Evolutionary conservation across 345 rosid genomes (phyloP), one percentile per base, ranked within the genome.

Genomic region (Odontarrhena argentea): DNA sequence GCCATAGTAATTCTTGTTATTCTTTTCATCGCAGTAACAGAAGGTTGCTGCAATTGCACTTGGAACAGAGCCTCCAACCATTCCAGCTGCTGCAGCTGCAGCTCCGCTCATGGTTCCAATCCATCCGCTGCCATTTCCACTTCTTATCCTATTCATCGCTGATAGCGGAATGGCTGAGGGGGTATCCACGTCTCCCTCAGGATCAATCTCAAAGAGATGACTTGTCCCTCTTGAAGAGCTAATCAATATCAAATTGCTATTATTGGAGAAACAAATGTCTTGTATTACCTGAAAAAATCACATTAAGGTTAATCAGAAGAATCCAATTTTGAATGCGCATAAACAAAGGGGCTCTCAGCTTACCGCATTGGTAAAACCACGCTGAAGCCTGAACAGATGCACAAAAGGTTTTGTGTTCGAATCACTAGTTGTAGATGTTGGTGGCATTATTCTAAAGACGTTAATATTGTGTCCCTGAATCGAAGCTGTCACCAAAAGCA

Each of bases 311-410:
- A 62, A 41, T 38, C 3, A 13, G 41, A 56, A 9, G 57, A 32
- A 22, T 42, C 50, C 40, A 10, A 42, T 8, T 9, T 40, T 47
- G 40, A 50, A 63, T 15, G 41, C 0, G 40, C 32, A 12, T 22
- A 57, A 22, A 30, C 22, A 45, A 71, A 48, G 47, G 47, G 25
- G 32, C 38, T 64, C 38, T 56, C n/a, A n/a, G 59, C 65, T 81
- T 86, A 90, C 99, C 14, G 97, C 99, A 78, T 90, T 85, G 25
- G 97, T 94, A 9, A 94, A 77, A 75, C 99, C 99, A 65, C 99
- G 97, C 61, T 91, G 97, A 66, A 94, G 86, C 84, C 80, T 77
- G 82, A 85, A 94, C 65, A 94, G 84, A 80, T 94, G 97, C 15
- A 77, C 76, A 71, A 76, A 84, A 41, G 97, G 74, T 56, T 78